A percentile compares a stretch with the other conserved stretches of the same genome.
Conservation (phyloP, 805 yeast species). For the Metschnikowia lunata region DNA sequence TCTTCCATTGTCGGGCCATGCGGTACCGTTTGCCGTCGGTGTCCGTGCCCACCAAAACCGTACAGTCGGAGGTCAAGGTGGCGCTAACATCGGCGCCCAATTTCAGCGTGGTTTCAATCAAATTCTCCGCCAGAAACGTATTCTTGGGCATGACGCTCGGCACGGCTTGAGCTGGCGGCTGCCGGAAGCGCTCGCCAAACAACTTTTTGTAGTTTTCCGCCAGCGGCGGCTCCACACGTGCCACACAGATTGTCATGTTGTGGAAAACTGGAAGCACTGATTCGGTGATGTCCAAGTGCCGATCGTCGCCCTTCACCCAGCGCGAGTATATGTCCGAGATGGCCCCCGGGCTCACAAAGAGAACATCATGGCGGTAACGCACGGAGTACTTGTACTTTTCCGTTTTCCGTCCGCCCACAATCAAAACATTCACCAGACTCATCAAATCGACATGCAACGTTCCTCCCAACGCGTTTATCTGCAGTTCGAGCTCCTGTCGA, state of each 20-base stretch:
- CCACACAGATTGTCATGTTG: constrained; percentile 42
- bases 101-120: constrained; percentile 32
- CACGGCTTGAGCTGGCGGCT: constrained; percentile 11
- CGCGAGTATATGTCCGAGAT: constrained; percentile 41
- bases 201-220: constrained; percentile 11
- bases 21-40: constrained; percentile 48
- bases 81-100: constrained; percentile 52
- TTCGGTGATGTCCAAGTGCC: constrained; percentile 22
- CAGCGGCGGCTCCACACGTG: constrained; percentile 27
- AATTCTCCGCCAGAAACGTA: constrained; percentile 22
- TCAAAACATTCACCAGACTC: constrained; percentile 54
- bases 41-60: constrained; percentile 48
- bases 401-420: constrained; percentile 56
- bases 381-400: constrained; percentile 53
- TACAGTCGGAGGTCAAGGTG: constrained; percentile 42
- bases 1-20: constrained; percentile 50
- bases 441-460: constrained; percentile 51
- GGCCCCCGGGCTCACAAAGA: constrained; percentile 46
- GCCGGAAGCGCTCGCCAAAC: constrained; percentile 22
- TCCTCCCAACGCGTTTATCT: constrained; percentile 58
- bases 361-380: constrained; percentile 50
- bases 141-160: constrained; percentile 12
- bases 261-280: constrained; percentile 42
- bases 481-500: constrained; percentile 41
- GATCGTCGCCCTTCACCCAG: constrained; percentile 53